Evolutionary conservation across 805 yeast genomes (phyloP).

Genomic region (Candida koratica): DNA sequence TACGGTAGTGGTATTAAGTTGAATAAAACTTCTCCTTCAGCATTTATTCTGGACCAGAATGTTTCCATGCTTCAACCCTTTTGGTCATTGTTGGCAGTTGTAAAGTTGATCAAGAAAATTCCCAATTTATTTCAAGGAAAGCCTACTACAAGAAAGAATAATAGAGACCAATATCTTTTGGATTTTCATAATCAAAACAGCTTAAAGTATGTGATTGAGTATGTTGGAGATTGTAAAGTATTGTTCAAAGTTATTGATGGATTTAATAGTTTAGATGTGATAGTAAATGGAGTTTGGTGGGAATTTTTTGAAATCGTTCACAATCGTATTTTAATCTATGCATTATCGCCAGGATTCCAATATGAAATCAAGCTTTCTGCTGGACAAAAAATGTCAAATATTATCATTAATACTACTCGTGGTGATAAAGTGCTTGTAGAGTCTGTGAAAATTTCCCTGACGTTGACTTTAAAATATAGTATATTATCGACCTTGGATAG

Average conservation of each 20-base stretch:
- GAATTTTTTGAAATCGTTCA: constrained; percentile 19
- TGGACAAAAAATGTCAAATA: constrained; percentile 18
- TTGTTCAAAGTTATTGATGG: constrained; percentile 19
- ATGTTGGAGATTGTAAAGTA: constrained; percentile 30
- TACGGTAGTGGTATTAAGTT: constrained; percentile 5
- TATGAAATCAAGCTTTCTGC: constrained; percentile 32
- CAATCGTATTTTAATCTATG: constrained; percentile 27
- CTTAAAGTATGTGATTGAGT: constrained; percentile 12
- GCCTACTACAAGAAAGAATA: constrained; percentile 21
- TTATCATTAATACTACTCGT: constrained; percentile 29
- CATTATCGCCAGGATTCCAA: constrained; percentile 35
- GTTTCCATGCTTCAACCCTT: constrained; percentile 31
- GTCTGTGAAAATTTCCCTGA: constrained; percentile 24
- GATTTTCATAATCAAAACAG: constrained; percentile 4
- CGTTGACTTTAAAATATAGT: constrained; percentile 31
- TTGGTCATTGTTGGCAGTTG: constrained; percentile 42
- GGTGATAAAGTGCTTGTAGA: constrained; percentile 22
- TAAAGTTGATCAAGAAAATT: constrained; percentile 26
- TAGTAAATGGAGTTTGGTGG: constrained; percentile 35
- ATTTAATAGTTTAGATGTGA: constrained; percentile 15
- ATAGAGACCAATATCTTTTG: constrained; percentile 20
- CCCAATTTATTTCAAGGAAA: constrained; percentile 32
- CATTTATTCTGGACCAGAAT: constrained; percentile 13
- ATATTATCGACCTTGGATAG: constrained; percentile 29
- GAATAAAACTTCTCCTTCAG: constrained; percentile 11